A percentile compares a stretch with the other conserved stretches of the same genome.
phyloP scores from a whole-genome alignment of 495 filamentous ascomycete genomes.

The Hapsidospora chrysogenum region DNA sequence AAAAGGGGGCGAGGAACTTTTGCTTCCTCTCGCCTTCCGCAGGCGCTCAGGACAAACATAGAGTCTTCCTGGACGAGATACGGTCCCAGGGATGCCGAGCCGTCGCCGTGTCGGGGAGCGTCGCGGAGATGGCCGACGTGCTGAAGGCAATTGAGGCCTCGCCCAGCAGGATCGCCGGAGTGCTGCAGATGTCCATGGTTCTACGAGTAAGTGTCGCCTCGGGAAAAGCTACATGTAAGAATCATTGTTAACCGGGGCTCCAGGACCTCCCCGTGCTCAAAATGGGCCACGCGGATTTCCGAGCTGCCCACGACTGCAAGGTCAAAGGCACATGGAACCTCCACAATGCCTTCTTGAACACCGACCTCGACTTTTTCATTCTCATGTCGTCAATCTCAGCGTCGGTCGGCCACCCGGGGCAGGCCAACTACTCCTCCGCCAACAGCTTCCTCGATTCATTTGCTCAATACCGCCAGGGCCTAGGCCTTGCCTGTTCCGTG shows the following conservation, averaged over 20 bases:
- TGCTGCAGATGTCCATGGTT: slow-evolving; percentile 34
- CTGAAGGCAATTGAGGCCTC: slow-evolving; percentile 12
- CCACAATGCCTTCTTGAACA: slow-evolving; percentile 21
- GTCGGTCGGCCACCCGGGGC: slow-evolving; percentile 24
- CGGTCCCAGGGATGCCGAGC: slow-evolving; percentile 14
- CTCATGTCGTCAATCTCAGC: slow-evolving; percentile 30
- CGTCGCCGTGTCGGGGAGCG: slow-evolving; percentile 20
- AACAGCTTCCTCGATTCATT: slow-evolving; percentile 28
- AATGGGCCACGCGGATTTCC: slow-evolving; percentile 29
- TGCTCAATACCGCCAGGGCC: slow-evolving; percentile 10
- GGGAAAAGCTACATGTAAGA: neutral
- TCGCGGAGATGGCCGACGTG: slow-evolving; percentile 14
- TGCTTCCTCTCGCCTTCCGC: slow-evolving; percentile 41
- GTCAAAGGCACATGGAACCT: slow-evolving; percentile 37
- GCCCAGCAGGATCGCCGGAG: slow-evolving; percentile 18
- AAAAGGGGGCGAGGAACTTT: slow-evolving; percentile 36
- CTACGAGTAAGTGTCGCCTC: slow-evolving; percentile 13
- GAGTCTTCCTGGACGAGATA: slow-evolving; percentile 22
- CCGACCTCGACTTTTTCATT: slow-evolving; percentile 38
- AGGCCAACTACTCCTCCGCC: slow-evolving; percentile 32
- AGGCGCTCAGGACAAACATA: slow-evolving; percentile 6
- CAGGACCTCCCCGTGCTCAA: slow-evolving; percentile 23
- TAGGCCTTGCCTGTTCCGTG: slow-evolving; percentile 14
- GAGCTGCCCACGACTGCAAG: slow-evolving; percentile 28
- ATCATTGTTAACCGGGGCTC: neutral